Evolutionary conservation across 495 filamentous ascomycete species (phyloP).

Genomic region (Tuber microsphaerosporum): DNA sequence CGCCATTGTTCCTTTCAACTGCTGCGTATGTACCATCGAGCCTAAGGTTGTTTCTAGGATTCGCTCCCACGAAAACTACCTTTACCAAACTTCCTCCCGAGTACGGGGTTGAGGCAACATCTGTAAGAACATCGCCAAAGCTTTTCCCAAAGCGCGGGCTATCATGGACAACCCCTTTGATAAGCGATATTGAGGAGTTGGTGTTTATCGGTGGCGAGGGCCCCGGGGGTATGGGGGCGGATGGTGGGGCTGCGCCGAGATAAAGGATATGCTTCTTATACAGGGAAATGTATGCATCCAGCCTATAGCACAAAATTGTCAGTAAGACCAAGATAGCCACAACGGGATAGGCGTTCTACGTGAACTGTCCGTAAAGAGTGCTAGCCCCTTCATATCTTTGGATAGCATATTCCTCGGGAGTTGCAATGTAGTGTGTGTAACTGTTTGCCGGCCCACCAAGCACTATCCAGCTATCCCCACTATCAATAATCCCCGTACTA

Average conservation of each 20-base stretch:
- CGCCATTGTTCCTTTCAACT: constrained; percentile 58
- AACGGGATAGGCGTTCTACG: constrained; percentile 41
- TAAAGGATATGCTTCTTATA: constrained; percentile 66
- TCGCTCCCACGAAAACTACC: constrained; percentile 75
- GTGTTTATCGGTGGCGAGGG: constrained; percentile 75
- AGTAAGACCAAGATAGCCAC: background rate
- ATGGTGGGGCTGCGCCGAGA: constrained; percentile 49
- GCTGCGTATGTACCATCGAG: constrained; percentile 72
- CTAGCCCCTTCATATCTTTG: constrained; percentile 95
- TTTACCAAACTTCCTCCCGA: constrained; percentile 52
- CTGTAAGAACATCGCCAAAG: constrained; percentile 66
- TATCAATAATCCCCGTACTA: constrained; percentile 19
- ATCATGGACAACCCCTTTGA: constrained; percentile 71
- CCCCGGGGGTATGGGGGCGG: constrained; percentile 49
- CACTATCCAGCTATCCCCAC: constrained; percentile 46
- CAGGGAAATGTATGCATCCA: constrained; percentile 83
- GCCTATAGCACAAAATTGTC: constrained; percentile 23
- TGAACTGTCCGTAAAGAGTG: constrained; percentile 89
- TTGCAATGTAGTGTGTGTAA: constrained; percentile 94
- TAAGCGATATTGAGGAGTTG: constrained; percentile 72
- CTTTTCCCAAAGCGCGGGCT: constrained; percentile 59
- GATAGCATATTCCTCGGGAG: constrained; percentile 79
- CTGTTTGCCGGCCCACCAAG: constrained; percentile 91
- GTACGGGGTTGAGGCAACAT: constrained; percentile 52
- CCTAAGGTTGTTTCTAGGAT: constrained; percentile 78